Evolutionary conservation across 495 filamentous ascomycete species (phyloP).

Genomic region (Mycothermus thermophilus): DNA sequence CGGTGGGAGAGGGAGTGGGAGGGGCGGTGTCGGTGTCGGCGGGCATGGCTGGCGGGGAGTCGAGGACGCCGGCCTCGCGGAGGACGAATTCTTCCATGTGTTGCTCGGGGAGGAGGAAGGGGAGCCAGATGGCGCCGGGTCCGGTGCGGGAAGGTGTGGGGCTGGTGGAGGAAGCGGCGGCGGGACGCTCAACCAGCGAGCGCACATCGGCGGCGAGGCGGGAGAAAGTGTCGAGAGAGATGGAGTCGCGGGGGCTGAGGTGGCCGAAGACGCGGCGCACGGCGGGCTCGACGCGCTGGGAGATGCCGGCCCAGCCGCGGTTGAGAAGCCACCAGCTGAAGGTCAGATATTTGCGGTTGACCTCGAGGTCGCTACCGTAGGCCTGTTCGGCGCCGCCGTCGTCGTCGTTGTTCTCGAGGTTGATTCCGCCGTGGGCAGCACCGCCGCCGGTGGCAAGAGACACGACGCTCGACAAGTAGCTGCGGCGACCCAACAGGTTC

Average conservation of each 20-base stretch:
- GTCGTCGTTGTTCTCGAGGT: slow-evolving; percentile 79
- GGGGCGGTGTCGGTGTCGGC: slow-evolving; percentile 14
- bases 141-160: slow-evolving; percentile 54
- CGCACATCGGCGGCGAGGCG: slow-evolving; percentile 66
- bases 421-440: slow-evolving; percentile 52
- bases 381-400: slow-evolving; percentile 65
- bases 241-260: slow-evolving; percentile 74
- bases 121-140: slow-evolving; percentile 57
- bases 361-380: slow-evolving; percentile 84
- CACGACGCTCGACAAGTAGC: slow-evolving; percentile 89
- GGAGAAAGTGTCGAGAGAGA: slow-evolving; percentile 64
- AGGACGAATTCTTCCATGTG: slow-evolving; percentile 72
- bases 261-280: slow-evolving; percentile 78
- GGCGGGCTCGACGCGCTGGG: slow-evolving; percentile 60
- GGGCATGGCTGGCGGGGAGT: too few relatives aligned
- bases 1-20: slow-evolving; percentile 13
- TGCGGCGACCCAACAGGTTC: slow-evolving; percentile 87
- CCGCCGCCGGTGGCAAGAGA: slow-evolving; percentile 62
- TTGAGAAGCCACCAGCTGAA: slow-evolving; percentile 98
- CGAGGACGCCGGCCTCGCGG: slow-evolving; percentile 63
- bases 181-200: slow-evolving; percentile 66
- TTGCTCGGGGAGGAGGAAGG: slow-evolving; percentile 65
- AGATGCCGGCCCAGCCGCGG: slow-evolving; percentile 70
- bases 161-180: too few relatives aligned
- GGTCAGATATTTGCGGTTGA: slow-evolving; percentile 82